phyloP scores from a whole-genome alignment of 1,284 basidiomycete species.

The Boletellus dicymbophilus region DNA sequence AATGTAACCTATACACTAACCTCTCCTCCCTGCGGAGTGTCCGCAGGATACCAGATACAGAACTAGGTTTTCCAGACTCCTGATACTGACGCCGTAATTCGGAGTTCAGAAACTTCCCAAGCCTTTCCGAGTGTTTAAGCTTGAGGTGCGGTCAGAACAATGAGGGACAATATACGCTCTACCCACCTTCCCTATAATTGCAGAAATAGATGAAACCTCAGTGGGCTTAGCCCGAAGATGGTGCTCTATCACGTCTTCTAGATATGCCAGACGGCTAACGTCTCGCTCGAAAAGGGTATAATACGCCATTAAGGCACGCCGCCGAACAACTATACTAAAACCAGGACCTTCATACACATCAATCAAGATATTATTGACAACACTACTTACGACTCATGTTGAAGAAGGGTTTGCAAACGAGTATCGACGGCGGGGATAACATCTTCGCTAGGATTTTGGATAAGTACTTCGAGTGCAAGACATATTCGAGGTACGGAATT shows the following conservation, averaged over 20 bases:
- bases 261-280: slow-evolving; percentile 45
- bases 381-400: slow-evolving; percentile 71
- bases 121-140: slow-evolving; percentile 23
- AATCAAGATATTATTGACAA: slow-evolving; percentile 22
- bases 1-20: slow-evolving; percentile 13
- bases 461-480: slow-evolving; percentile 70
- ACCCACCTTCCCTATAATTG: slow-evolving; percentile 24
- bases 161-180: background rate
- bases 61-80: slow-evolving; percentile 5
- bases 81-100: slow-evolving; percentile 15
- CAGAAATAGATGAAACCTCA: slow-evolving; percentile 9
- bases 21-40: slow-evolving; percentile 22
- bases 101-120: slow-evolving; percentile 18
- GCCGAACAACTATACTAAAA: slow-evolving; percentile 56
- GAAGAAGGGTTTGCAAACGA: slow-evolving; percentile 63
- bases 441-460: slow-evolving; percentile 58
- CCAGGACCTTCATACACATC: slow-evolving; percentile 5
- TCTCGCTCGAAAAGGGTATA: slow-evolving; percentile 53
- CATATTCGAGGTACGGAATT: slow-evolving; percentile 53
- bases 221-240: slow-evolving; percentile 13
- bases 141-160: slow-evolving; percentile 16
- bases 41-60: slow-evolving; percentile 16
- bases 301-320: slow-evolving; percentile 60
- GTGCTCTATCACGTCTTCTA: slow-evolving; percentile 32
- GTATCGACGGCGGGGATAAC: slow-evolving; percentile 71